phyloP scores from a whole-genome alignment of 257 asterid genomes.

The Pogostemon cablin region DNA sequence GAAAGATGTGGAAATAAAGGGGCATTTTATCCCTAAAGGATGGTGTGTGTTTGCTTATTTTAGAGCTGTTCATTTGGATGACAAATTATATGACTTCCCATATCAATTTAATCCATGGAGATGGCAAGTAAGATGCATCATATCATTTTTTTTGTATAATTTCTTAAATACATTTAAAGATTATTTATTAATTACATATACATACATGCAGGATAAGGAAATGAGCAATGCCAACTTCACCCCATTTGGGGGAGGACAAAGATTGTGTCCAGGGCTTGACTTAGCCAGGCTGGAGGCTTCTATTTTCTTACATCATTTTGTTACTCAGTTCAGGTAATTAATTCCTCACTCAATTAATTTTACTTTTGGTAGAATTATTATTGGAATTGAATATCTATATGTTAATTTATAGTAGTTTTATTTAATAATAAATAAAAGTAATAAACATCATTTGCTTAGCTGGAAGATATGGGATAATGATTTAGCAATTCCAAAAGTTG shows the following conservation, averaged over 20 bases:
- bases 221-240: constrained; percentile 59
- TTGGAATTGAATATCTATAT: neutral
- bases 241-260: constrained; percentile 96
- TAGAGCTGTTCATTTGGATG: constrained; percentile 89
- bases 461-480: constrained; percentile 35
- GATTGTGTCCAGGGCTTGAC: constrained; percentile 95
- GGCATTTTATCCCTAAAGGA: constrained; percentile 75
- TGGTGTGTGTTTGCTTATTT: constrained; percentile 83
- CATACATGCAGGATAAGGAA: constrained; percentile 49
- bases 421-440: neutral
- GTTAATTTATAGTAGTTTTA: neutral
- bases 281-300: constrained; percentile 92
- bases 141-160: neutral
- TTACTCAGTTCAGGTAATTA: constrained; percentile 75
- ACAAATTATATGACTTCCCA: constrained; percentile 60
- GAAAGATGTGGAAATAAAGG: constrained; percentile 85
- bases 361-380: neutral
- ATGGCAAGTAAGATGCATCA: constrained; percentile 74
- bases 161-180: neutral
- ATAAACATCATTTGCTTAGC: constrained; percentile 20
- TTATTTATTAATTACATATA: neutral
- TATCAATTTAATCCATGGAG: constrained; percentile 87
- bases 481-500: constrained; percentile 27
- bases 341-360: no score
- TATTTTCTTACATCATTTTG: constrained; percentile 86